Base-by-base conservation (phyloP, 2,329 filamentous ascomycete genomes). In the Neonectria neomacrospora region DNA sequence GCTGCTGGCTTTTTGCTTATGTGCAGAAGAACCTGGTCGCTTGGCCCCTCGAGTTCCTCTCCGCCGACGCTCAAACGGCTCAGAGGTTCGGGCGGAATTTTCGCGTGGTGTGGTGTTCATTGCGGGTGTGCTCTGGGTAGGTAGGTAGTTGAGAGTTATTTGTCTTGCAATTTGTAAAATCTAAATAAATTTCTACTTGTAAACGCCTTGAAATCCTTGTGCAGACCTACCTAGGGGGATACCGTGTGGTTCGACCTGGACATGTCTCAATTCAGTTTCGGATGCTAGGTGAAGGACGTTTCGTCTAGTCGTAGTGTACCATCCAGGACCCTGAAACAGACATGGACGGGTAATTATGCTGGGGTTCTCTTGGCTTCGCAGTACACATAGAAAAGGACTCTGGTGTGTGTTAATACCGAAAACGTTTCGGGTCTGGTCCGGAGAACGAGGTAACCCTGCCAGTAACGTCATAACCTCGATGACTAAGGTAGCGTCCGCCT, bases 41-140 rank as follows among this genome's bases (percentile, higher is more conserved):
- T 55, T 48, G 6, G 54, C 47, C 11, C 61, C 58, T 28, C 61
- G 50, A 3, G 61, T 65, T 34, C 59, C 47, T 26, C 47, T 50
- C 28, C 30, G 28, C 5, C 26, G 26, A 20, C 10, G 47, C 28
- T 12, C 12, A 8, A 32, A 50, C 3, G 47, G 2, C 6, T 28
- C 20, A 8, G 26, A 20, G n/a, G 20, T 32, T 18, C 47, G 28
- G 11, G 45, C 18, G 11, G 47, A 16, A 7, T 32, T 50, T 32
- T 50, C n/a, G 26, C 28, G 26, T 18, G 47, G 11, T 8, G 26
- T 12, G 11, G 28, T 50, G 26, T 50, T 50, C 47, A 50, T 50
- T 12, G 12, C 22, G n/a, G n/a, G 6, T 50, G 26, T 6, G n/a
- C n/a, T n/a, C n/a, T 22, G 2, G 23, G 6, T 47, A 22, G 26